phyloP scores from a whole-genome alignment of 2,329 filamentous ascomycete genomes.

The Fusarium newnesense region DNA sequence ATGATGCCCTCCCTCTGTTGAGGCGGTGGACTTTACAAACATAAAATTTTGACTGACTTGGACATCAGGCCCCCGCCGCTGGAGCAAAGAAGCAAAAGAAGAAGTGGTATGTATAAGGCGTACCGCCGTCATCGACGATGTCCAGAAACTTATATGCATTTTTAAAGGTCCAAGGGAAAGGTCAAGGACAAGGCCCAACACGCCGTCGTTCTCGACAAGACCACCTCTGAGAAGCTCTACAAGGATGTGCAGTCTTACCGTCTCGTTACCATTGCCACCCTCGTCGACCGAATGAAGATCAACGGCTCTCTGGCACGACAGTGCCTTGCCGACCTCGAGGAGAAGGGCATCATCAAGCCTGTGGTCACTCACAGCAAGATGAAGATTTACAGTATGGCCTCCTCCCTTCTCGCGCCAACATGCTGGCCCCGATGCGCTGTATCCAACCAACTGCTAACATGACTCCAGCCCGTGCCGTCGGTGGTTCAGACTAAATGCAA shows the following conservation, averaged over 20 bases:
- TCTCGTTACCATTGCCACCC: slow-evolving; percentile 96
- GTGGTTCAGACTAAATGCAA: slow-evolving; percentile 56
- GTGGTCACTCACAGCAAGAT: slow-evolving; percentile 96
- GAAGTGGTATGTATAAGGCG: slow-evolving; percentile 54
- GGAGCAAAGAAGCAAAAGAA: slow-evolving; percentile 64
- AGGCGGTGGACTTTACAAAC: slow-evolving; percentile 1
- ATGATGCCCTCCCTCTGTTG: slow-evolving; percentile 9
- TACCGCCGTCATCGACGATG: slow-evolving; percentile 20
- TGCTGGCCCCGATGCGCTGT: background rate
- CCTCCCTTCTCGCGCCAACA: slow-evolving; percentile 16
- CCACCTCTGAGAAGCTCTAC: slow-evolving; percentile 96
- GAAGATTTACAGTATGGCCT: slow-evolving; percentile 89
- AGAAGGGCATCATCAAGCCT: slow-evolving; percentile 98
- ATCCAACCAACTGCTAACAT: slow-evolving; percentile 44
- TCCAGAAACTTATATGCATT: slow-evolving; percentile 32
- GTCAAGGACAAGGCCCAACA: slow-evolving; percentile 99
- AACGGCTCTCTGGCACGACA: slow-evolving; percentile 95
- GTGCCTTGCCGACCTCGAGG: slow-evolving; percentile 92
- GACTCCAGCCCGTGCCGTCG: slow-evolving; percentile 68
- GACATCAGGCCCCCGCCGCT: slow-evolving; percentile 55
- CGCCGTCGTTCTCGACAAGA: slow-evolving; percentile 98
- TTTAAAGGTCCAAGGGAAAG: slow-evolving; percentile 61
- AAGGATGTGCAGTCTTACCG: slow-evolving; percentile 99
- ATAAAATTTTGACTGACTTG: slow-evolving; percentile 38
- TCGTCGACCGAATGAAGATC: slow-evolving; percentile 99